Conservation (phyloP, 2,329 filamentous ascomycete species). For the Drechslera avenae region DNA sequence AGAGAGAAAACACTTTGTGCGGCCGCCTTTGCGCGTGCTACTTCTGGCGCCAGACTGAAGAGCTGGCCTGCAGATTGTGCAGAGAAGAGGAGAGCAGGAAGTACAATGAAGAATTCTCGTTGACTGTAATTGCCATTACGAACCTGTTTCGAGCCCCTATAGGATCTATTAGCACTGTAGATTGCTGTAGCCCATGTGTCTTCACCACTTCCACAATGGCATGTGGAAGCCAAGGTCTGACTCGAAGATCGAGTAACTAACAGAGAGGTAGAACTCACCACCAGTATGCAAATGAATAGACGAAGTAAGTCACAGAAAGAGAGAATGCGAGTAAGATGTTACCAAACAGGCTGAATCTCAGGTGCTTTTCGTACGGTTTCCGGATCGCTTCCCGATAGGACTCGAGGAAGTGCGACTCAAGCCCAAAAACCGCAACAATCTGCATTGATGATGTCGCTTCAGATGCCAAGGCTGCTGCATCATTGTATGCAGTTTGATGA, state of each 20-base stretch:
- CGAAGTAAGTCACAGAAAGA: slow-evolving; percentile 54
- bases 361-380: slow-evolving; percentile 48
- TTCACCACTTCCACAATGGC: no score
- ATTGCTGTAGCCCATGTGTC: no score
- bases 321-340: slow-evolving; percentile 54
- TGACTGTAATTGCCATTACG: slow-evolving; percentile 50
- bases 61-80: slow-evolving; percentile 55
- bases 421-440: slow-evolving; percentile 57
- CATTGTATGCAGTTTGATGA: slow-evolving; percentile 67
- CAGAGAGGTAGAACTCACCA: slow-evolving; percentile 39
- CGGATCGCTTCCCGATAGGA: slow-evolving; percentile 47
- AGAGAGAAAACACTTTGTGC: slow-evolving; percentile 52
- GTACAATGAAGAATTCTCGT: slow-evolving; percentile 53
- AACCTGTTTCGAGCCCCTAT: slow-evolving; percentile 50
- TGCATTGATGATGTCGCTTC: slow-evolving; percentile 71
- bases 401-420: slow-evolving; percentile 48
- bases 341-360: slow-evolving; percentile 48
- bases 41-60: slow-evolving; percentile 54
- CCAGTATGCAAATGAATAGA: slow-evolving; percentile 57
- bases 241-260: neutral
- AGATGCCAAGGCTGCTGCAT: slow-evolving; percentile 67
- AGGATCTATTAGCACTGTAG: neutral
- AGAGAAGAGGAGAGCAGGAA: slow-evolving; percentile 54
- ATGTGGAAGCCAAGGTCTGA: no score
- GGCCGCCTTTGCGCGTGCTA: slow-evolving; percentile 52